Evolutionary conservation across 345 rosid genomes (phyloP), one percentile per base, ranked within the genome.

Genomic region (Hibiscus syriacus): DNA sequence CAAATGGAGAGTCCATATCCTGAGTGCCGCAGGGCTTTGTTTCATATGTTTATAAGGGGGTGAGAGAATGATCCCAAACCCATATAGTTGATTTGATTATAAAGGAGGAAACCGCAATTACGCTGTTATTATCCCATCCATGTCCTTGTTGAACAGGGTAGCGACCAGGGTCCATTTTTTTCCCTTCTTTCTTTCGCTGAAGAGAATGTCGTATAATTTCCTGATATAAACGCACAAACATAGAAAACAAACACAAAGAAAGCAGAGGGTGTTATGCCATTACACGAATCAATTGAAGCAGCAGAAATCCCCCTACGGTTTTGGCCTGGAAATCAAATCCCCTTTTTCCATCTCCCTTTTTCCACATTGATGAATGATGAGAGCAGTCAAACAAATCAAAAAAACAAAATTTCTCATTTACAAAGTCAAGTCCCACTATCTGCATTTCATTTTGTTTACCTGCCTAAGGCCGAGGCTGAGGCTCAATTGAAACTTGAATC

Each of bases 121-220:
- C 99, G 90, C 97, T 94, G 99, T 87, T 91, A 83, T 87, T 87
- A 80, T 94, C 98, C 99, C 99, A 89, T 84, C 92, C 97, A 86
- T 87, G 97, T 83, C 92, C 96, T 87, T 87, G 96, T 78, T 84
- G 96, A 67, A 76, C 86, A 82, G 87, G 82, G 77, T 79, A 84
- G 83, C 92, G 92, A 81, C 88, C 99, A 87, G 72, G 32, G n/a
- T 63, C 53, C 32, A 63, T 62, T 55, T 87, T 79, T 82, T 84
- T 8, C 79, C 78, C 57, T 36, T 57, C 29, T 23, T 23, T 53
- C 29, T 23, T 22, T 53, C 25, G 57, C 57, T 53, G 57, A 53
- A 53, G 29, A 53, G 30, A 11, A 9, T 23, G 22, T 25, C 76
- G 83, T 74, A 76, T 68, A 74, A 78, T 14, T 57, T 72, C 92